Base-by-base conservation (phyloP, 1,139 yeast species). In the Taphrina confusa region DNA sequence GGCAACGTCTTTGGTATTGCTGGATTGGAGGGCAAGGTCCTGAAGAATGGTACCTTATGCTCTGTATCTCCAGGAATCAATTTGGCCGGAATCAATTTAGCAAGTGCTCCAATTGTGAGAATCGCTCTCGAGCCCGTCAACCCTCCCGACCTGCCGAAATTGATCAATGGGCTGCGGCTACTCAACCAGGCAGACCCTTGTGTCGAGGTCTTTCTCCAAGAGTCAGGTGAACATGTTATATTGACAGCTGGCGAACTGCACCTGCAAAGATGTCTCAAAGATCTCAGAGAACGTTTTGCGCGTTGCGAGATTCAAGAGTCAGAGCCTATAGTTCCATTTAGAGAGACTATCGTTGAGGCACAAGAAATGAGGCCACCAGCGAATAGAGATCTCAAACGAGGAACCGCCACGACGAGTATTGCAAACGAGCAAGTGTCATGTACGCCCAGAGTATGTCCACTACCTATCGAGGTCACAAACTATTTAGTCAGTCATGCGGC, bases 231-330 rank as follows among this genome's bases (percentile, higher is more conserved):
- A 72, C 87, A 87, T 68, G 89, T 91, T 66, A 77, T 91, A 67
- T 87, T 95, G 64, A 90, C 95, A 16, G 96, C 97, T n/a, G 97
- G 97, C 58, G 97, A 91, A 71, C 78, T 91, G 64, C 97, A 91
- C 74, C 76, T 91, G 60, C 97, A 91, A 42, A 80, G 97, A 70
- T 90, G 97, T 71, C 73, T 91, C 67, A 89, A 87, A 68, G 97
- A 91, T 74, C 75, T 91, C 68, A 83, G 82, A 61, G 97, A 90
- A 66, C 78, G 97, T 66, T 94, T 91, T 77, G 97, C 98, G 0
- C 91, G 91, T 25, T 82, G 91, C 66, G 96, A 89, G 60, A 84
- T 94, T 8, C 82, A 86, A 8, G 82, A 85, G 36, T 91, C 96
- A 37, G 88, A 88, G 68, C 98, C 98, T 0, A 95, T 88, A 23